Evolutionary conservation across 2,329 filamentous ascomycete genomes (phyloP).

Genomic region (Fragosphaeria purpurea): DNA sequence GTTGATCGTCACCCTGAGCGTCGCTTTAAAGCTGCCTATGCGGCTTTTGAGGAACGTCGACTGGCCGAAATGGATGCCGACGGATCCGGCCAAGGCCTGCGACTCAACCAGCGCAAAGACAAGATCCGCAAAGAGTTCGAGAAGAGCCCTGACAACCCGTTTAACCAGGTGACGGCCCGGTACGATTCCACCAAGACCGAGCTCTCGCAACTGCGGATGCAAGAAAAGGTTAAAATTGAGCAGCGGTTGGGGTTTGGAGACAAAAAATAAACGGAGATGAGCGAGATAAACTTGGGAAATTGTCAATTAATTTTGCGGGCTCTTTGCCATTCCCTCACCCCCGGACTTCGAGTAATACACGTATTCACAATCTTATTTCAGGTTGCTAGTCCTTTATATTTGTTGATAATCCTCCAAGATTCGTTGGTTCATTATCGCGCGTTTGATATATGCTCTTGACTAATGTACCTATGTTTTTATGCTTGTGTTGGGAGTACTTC

Average conservation of each 20-base stretch:
- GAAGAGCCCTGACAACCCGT: constrained; percentile 88
- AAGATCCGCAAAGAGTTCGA: constrained; percentile 86
- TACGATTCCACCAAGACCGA: constrained; percentile 78
- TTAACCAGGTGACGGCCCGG: constrained; percentile 69
- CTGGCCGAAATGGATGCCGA: constrained; percentile 80
- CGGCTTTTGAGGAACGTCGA: constrained; percentile 70
- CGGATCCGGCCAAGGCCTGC: constrained; percentile 59
- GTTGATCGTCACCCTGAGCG: constrained; percentile 84
- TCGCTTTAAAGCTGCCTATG: constrained; percentile 76
- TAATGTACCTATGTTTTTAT: no score
- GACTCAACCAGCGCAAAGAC: constrained; percentile 76
- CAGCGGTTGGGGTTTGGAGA: constrained; percentile 40
- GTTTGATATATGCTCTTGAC: no score
- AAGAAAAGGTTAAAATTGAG: constrained; percentile 69
- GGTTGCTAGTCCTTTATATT: no score
- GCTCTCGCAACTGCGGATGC: constrained; percentile 50
- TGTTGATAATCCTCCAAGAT: no score
- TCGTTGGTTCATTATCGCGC: no score
- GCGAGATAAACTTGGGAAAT: constrained; percentile 9
- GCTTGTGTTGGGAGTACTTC: no score
- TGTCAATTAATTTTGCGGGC: no score
- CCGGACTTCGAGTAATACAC: no score
- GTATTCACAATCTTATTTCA: no score
- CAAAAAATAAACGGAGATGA: background rate
- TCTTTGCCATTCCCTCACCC: no score